Percentiles rank a stretch among this genome's conserved stretches.
These are phyloP conservation scores for Nematocida major DNA, from an alignment of 371 early-diverging fungal genomes.

Conservation along the genomic window DNA sequence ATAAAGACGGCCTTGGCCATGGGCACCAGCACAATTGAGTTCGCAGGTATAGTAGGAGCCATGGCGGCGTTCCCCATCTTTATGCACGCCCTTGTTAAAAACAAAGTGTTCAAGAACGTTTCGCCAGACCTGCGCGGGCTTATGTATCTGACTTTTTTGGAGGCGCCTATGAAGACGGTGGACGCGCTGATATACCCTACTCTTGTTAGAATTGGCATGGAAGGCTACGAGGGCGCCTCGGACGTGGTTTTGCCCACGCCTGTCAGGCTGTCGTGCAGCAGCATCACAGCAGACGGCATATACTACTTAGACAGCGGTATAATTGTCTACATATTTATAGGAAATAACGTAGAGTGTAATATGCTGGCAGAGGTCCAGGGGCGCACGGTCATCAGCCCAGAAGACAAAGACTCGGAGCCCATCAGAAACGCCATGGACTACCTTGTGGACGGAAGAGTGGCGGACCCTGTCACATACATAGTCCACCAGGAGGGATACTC, in stretches of 20 bases:
- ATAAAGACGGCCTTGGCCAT: conserved; percentile 33
- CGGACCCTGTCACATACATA: conserved; percentile 22
- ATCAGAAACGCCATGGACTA: conserved; percentile 22
- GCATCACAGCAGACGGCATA: conserved; percentile 49
- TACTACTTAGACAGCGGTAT: conserved; percentile 63
- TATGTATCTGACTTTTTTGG: conserved; percentile 53
- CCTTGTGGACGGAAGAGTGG: conserved; percentile 26
- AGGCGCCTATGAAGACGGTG: conserved; percentile 49
- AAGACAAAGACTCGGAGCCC: background rate
- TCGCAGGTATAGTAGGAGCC: conserved; percentile 15
- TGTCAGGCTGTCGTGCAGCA: conserved; percentile 46
- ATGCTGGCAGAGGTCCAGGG: conserved; percentile 18
- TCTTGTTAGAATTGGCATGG: conserved; percentile 42
- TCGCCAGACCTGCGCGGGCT: conserved; percentile 58
- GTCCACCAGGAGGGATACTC: conserved; percentile 39
- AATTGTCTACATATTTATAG: conserved; percentile 60
- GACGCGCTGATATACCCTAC: conserved; percentile 63
- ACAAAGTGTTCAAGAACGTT: conserved; percentile 57
- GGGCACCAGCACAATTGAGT: conserved; percentile 22
- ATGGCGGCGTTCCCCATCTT: conserved; percentile 56
- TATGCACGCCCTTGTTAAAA: conserved; percentile 53
- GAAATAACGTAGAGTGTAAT: background rate
- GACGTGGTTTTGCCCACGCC: conserved; percentile 41
- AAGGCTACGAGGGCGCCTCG: background rate
- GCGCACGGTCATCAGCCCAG: conserved; percentile 2